phyloP scores from a whole-genome alignment of 2,329 filamentous ascomycete genomes.

The Fusarium heterosporum region DNA sequence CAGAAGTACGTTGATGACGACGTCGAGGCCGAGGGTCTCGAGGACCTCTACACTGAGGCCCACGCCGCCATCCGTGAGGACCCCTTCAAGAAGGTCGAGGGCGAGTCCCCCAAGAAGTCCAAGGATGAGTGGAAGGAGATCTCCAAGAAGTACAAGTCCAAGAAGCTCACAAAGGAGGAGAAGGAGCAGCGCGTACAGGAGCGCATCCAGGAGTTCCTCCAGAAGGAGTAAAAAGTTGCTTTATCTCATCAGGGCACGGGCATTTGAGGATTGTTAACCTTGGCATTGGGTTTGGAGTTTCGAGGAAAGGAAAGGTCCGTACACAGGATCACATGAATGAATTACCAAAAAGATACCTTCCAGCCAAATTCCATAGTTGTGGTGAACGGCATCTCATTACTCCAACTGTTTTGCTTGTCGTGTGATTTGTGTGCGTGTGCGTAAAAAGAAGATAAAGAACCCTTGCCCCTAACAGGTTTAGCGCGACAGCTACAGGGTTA shows the following conservation, averaged over 20 bases:
- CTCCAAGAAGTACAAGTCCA: conserved; percentile 86
- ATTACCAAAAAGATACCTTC: conserved; percentile 51
- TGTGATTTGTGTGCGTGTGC: conserved; percentile 5
- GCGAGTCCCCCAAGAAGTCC: conserved; percentile 85
- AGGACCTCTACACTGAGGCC: conserved; percentile 95
- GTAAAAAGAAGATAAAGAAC: conserved; percentile 8
- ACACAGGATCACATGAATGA: conserved; percentile 54
- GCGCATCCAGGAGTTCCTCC: conserved; percentile 87
- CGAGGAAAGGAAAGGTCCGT: conserved; percentile 51
- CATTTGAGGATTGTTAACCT: conserved; percentile 49
- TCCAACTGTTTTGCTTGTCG: conserved; percentile 29
- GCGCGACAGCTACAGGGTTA: conserved; percentile 1
- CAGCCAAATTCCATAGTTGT: conserved; percentile 49
- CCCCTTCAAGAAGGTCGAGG: conserved; percentile 92
- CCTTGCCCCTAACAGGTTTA: conserved; percentile 6
- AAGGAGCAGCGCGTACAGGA: conserved; percentile 85
- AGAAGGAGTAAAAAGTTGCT: conserved; percentile 56
- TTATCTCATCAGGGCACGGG: conserved; percentile 39
- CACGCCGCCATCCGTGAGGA: conserved; percentile 98
- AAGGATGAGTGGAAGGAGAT: conserved; percentile 98
- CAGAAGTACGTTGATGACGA: conserved; percentile 97
- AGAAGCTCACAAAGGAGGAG: conserved; percentile 86
- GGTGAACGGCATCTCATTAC: conserved; percentile 48
- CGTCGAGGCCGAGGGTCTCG: conserved; percentile 93
- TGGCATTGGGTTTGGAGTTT: conserved; percentile 56